Evolutionary conservation across 2,329 filamentous ascomycete species (phyloP), one percentile per base, ranked within the genome.

Genomic region (Ampelomyces quisqualis): DNA sequence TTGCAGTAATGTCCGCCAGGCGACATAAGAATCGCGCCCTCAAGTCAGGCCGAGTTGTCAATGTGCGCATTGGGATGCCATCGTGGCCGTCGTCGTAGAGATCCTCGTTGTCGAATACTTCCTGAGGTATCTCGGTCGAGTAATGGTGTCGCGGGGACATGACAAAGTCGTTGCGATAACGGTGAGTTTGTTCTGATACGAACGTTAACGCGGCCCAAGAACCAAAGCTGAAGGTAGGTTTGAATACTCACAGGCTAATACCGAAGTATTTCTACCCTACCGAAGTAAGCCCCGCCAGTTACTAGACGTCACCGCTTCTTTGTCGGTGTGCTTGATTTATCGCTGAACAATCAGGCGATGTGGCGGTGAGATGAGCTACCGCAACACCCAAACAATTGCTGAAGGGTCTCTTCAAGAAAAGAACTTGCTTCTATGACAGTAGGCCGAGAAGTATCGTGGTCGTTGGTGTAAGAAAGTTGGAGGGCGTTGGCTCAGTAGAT

Each of bases 71-170:
- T 4, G 40, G 45, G 5, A 33, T 22, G 7, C 29, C 2, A 1
- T 13, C 26, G 0, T 22, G 34, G 4, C 33, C 34, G 4, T 47
- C 40, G 3, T 47, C 40, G 11, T 36, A 27, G 3, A 38, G 15
- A 2, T 46, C 43, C 4, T 47, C 36, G 3, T 38, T 24, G 0
- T 19, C 24, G 18, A 24, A 8, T 15, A 33, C 4, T 6, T 10
- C 15, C n/a, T 20, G 23, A n/a, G 29, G 9, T 4, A 7, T 18
- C 1, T 34, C 7, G 5, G 7, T 33, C 10, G 34, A 15, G 19
- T 10, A 9, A 2, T 22, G 24, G 13, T 26, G 34, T 31, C 5
- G 7, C 15, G 11, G n/a, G 4, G 39, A 8, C 21, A 24, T 24
- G 2, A 13, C 29, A 17, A 8, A 8, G 5, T 14, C 9, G 11